Evolutionary conservation across 345 rosid genomes (phyloP).

Genomic region (Populus ilicifolia): DNA sequence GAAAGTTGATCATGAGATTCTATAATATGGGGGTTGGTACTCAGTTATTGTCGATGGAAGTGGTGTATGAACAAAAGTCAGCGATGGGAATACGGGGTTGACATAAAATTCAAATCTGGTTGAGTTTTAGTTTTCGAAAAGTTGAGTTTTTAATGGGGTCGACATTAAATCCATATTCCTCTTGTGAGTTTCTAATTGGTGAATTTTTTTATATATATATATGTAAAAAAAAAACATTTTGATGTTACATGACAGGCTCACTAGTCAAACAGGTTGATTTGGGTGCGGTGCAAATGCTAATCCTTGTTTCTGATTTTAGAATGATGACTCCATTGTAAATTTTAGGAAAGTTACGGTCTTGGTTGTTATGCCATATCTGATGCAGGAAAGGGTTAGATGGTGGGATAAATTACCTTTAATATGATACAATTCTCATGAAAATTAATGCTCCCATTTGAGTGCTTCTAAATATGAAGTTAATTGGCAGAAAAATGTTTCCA

Average conservation of each 20-base stretch:
- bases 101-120: not conserved
- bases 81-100: not conserved
- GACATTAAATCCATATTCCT: not conserved
- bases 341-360: not conserved
- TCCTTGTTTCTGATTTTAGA: not conserved
- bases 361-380: not conserved
- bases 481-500: not conserved
- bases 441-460: not conserved
- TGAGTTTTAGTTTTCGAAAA: not conserved
- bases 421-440: not conserved
- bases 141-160: not conserved
- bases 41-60: not conserved
- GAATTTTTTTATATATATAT: not conserved
- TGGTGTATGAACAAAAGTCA: not conserved
- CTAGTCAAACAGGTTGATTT: not conserved
- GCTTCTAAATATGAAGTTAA: not conserved
- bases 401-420: not conserved
- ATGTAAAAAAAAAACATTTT: too few species aligned
- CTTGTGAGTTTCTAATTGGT: not conserved
- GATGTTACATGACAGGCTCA: not conserved
- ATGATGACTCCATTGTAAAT: not conserved
- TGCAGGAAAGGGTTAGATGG: not conserved
- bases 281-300: not conserved
- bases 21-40: not conserved
- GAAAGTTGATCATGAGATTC: not conserved